phyloP scores from a whole-genome alignment of 2,329 filamentous ascomycete species.

The Trichoderma breve region DNA sequence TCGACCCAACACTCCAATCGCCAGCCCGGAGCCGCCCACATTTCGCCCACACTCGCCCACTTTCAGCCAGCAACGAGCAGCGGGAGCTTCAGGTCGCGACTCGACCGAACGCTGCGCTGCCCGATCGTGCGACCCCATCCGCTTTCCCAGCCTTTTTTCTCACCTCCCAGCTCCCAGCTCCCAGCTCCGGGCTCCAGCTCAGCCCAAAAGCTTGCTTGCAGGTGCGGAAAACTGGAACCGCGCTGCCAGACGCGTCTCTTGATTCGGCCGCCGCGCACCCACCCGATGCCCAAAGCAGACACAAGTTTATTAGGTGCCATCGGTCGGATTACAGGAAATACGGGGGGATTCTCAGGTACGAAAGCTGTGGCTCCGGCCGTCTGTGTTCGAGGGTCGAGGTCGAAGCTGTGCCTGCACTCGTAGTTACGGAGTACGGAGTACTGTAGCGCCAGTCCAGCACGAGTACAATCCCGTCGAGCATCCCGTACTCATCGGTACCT shows the following conservation, averaged over 20 bases:
- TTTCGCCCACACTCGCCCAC: slow-evolving; percentile 10
- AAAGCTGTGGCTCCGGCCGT: background rate
- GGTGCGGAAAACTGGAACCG: slow-evolving; percentile 13
- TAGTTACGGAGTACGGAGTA: background rate
- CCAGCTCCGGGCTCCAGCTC: slow-evolving; percentile 10
- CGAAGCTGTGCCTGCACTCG: background rate
- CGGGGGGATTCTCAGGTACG: slow-evolving; percentile 17
- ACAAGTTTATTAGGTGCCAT: slow-evolving; percentile 11
- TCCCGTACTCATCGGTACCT: background rate
- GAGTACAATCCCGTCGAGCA: background rate
- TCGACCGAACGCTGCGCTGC: slow-evolving; percentile 11
- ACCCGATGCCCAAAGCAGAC: slow-evolving; percentile 7
- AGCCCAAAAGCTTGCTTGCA: slow-evolving; percentile 20
- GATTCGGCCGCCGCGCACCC: slow-evolving; percentile 5
- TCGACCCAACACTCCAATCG: slow-evolving; percentile 13
- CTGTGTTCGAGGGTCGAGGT: background rate
- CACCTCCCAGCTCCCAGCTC: background rate
- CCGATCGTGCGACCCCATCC: slow-evolving; percentile 17
- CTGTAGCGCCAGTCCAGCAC: background rate
- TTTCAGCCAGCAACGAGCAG: slow-evolving; percentile 16
- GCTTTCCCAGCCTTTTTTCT: slow-evolving; percentile 10
- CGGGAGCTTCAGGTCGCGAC: slow-evolving; percentile 3
- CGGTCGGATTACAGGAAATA: slow-evolving; percentile 6
- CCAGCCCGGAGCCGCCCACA: slow-evolving; percentile 13
- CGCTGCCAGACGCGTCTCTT: slow-evolving; percentile 6